phyloP scores from a whole-genome alignment of 345 rosid species.

The Eucalyptus leucophloia region DNA sequence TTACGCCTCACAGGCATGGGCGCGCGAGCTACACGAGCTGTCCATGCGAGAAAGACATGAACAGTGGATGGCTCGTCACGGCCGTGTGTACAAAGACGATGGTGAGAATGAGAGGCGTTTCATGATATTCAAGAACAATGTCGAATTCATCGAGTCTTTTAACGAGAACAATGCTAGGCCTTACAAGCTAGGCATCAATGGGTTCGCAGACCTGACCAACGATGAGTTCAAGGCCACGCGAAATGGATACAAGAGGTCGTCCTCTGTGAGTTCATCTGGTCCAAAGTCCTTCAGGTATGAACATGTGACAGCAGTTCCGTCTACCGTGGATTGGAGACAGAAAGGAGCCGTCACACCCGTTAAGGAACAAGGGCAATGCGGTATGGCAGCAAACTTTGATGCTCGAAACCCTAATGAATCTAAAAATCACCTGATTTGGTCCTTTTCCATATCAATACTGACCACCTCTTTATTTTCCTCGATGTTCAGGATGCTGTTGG shows the following conservation, averaged over 20 bases:
- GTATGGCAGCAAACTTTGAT: not conserved
- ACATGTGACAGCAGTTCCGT: conserved; percentile 1
- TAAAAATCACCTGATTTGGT: too few relatives aligned
- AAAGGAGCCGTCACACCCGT: conserved; percentile 26
- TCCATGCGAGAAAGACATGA: conserved; percentile 7
- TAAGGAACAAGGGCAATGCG: conserved; percentile 29
- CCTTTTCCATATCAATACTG: not conserved
- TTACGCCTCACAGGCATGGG: not conserved
- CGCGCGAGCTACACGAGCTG: conserved; percentile 2
- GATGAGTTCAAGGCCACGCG: not conserved
- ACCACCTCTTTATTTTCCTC: not conserved
- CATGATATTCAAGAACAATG: conserved; percentile 19
- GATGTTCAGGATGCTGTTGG: conserved; percentile 40
- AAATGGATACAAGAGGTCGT: not conserved
- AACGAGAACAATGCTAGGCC: conserved; percentile 3
- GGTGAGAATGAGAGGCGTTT: conserved; percentile 17
- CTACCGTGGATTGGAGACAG: conserved; percentile 28
- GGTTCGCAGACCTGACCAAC: not conserved
- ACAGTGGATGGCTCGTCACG: conserved; percentile 15
- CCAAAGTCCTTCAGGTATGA: not conserved
- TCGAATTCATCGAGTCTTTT: conserved; percentile 21
- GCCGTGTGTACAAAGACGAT: conserved; percentile 9
- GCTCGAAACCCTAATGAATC: not conserved
- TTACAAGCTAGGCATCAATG: not conserved
- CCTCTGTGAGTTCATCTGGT: not conserved